These are phyloP conservation scores for Aspergillus chevalieri DNA, from an alignment of 2,329 filamentous ascomycete genomes.

Conservation along the genomic window DNA sequence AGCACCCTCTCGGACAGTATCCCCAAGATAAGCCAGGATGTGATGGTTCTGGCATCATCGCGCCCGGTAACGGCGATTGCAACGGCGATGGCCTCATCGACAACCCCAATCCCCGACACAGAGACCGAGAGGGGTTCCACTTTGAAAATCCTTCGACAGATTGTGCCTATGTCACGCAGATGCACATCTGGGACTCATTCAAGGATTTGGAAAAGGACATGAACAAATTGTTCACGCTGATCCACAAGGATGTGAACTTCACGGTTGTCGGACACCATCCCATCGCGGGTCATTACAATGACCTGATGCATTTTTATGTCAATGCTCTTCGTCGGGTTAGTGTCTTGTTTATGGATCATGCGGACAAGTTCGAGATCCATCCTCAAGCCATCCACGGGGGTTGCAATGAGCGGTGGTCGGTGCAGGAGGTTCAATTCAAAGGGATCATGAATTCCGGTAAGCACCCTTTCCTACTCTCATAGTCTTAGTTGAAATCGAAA, in stretches of 20 bases:
- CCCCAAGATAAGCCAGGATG: slow-evolving; percentile 15
- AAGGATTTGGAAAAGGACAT: slow-evolving; percentile 27
- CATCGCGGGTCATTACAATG: slow-evolving; percentile 25
- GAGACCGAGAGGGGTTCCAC: slow-evolving; percentile 21
- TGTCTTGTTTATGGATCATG: slow-evolving; percentile 21
- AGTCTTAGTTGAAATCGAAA: background rate
- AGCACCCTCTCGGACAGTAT: slow-evolving; percentile 5
- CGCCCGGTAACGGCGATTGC: slow-evolving; percentile 17
- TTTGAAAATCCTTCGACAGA: slow-evolving; percentile 27
- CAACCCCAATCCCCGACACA: slow-evolving; percentile 8
- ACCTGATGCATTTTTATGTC: slow-evolving; percentile 29
- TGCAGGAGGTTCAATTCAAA: slow-evolving; percentile 26
- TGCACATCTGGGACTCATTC: slow-evolving; percentile 29
- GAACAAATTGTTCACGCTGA: slow-evolving; percentile 25
- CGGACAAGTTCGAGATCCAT: slow-evolving; percentile 25
- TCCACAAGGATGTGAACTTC: slow-evolving; percentile 27
- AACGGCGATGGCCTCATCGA: slow-evolving; percentile 23
- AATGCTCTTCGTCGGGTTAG: slow-evolving; percentile 27
- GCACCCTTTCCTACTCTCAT: background rate
- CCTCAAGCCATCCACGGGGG: slow-evolving; percentile 27
- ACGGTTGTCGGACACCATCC: slow-evolving; percentile 29
- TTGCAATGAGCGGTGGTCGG: slow-evolving; percentile 27
- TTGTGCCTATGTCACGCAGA: slow-evolving; percentile 26
- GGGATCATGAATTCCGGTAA: slow-evolving; percentile 29
- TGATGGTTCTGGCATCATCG: slow-evolving; percentile 22